Evolutionary conservation across 1,284 basidiomycete genomes (phyloP).

Genomic region (Moniliella sp.): DNA sequence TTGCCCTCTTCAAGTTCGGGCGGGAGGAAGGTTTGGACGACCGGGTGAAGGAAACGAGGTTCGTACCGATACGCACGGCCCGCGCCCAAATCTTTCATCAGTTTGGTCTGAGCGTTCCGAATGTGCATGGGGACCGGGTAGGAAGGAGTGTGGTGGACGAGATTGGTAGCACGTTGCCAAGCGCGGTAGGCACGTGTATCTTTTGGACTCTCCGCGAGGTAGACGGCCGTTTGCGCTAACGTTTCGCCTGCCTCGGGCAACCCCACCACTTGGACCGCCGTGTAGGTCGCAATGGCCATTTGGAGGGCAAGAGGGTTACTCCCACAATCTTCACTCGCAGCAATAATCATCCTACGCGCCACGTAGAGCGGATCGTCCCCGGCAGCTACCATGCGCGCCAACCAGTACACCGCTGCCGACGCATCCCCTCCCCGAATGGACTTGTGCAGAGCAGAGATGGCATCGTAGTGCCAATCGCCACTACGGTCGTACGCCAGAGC

Average conservation of each 20-base stretch:
- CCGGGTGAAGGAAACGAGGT: slow-evolving; percentile 47
- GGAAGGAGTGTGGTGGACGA: slow-evolving; percentile 7
- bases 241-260: slow-evolving; percentile 43
- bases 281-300: slow-evolving; percentile 20
- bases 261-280: slow-evolving; percentile 44
- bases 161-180: slow-evolving; percentile 19
- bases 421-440: slow-evolving; percentile 57
- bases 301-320: slow-evolving; percentile 42
- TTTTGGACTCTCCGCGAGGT: slow-evolving; percentile 61
- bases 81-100: slow-evolving; percentile 65
- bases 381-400: slow-evolving; percentile 34
- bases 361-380: slow-evolving; percentile 74
- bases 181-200: slow-evolving; percentile 43
- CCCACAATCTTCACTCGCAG: slow-evolving; percentile 66
- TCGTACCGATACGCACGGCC: slow-evolving; percentile 43
- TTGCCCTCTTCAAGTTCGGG: slow-evolving; percentile 3
- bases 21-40: slow-evolving; percentile 38
- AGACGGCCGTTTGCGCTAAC: slow-evolving; percentile 57
- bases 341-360: slow-evolving; percentile 56
- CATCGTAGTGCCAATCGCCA: slow-evolving; percentile 45
- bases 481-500: slow-evolving; percentile 25
- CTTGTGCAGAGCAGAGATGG: slow-evolving; percentile 71
- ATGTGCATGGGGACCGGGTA: slow-evolving; percentile 53
- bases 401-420: slow-evolving; percentile 66
- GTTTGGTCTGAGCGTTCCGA: slow-evolving; percentile 61